Base-by-base conservation (phyloP, 805 yeast genomes). In the Yarrowia sp. region DNA sequence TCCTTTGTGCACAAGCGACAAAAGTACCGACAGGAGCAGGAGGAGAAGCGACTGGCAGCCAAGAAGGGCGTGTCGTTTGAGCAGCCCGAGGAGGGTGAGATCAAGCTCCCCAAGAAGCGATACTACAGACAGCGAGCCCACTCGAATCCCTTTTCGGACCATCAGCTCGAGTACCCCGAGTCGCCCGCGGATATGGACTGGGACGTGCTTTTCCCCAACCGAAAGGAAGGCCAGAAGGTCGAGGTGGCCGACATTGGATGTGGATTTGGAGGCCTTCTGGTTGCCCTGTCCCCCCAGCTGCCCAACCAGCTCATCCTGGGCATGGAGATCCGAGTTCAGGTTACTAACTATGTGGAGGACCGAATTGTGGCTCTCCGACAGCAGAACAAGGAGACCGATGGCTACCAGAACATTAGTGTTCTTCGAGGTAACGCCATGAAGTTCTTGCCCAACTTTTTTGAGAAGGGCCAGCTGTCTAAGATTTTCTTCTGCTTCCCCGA, bases 401-500 rank as follows among this genome's bases (percentile, higher is more conserved):
- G 79, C 35, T 95, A 86, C 74, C 92, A 89, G 72, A 95, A 95
- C 76, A 88, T 93, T 43, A 86, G 90, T 28, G 98, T 95, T 3
- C 78, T 95, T 62, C 83, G 99, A 74, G 98, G 96, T 19, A 95
- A 95, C 73, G 95, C 98, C 36, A 95, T 95, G 99, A 95, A 95
- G 76, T 95, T 95, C 73, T 78, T 92, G 67, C 98, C 99, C 22
- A 95, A 95, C 75, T 95, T 95, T 75, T 95, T 95, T 78, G 79
- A 81, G 66, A 88, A 88, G 75, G 85, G 86, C 7, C 98, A 92
- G 74, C 78, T 92, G 61, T 84, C 87, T 35, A 95, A 93, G 80
- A 90, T 95, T 83, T 95, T 95, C 78, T 95, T 95, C 79, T 95
- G 99, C 76, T 95, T 95, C 83, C 99, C 99, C n/a, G 99, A 95